These are phyloP conservation scores for Dendrobium officinale DNA, from an alignment of 106 monocot genomes.

Conservation along the genomic window DNA sequence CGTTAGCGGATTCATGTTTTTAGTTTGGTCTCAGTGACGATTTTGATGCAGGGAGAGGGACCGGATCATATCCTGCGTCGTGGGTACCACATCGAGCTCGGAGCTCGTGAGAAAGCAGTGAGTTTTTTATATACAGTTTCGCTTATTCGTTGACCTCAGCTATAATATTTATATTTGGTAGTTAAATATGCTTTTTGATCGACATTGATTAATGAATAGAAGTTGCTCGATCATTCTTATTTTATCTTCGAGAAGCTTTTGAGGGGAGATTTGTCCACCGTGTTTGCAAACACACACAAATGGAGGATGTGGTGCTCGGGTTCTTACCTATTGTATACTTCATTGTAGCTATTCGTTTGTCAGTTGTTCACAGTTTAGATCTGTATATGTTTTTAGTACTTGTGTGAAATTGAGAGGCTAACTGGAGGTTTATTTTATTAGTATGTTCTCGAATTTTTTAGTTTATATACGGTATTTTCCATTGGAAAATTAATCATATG, in stretches of 20 bases:
- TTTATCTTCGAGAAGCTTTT: neutral
- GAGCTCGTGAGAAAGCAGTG: slow-evolving; percentile 11
- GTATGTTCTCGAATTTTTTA: neutral
- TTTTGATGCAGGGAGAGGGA: neutral
- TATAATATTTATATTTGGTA: neutral
- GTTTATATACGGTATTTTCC: neutral
- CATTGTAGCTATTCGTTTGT: neutral
- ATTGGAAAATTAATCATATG: neutral
- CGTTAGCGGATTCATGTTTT: neutral
- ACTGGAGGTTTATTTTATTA: neutral
- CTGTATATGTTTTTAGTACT: neutral
- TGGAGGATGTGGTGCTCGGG: too few species aligned
- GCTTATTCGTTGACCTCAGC: neutral
- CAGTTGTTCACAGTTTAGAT: neutral
- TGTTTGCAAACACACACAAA: neutral
- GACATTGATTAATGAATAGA: neutral
- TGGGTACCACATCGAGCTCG: slow-evolving; percentile 6
- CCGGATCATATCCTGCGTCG: neutral
- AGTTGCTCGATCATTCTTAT: neutral
- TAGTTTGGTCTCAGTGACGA: neutral
- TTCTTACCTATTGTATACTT: neutral
- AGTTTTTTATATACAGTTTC: neutral
- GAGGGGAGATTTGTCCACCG: neutral
- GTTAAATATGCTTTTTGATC: neutral
- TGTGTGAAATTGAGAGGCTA: neutral